phyloP scores from a whole-genome alignment of 257 asterid genomes.

The Salvia miltiorrhiza region DNA sequence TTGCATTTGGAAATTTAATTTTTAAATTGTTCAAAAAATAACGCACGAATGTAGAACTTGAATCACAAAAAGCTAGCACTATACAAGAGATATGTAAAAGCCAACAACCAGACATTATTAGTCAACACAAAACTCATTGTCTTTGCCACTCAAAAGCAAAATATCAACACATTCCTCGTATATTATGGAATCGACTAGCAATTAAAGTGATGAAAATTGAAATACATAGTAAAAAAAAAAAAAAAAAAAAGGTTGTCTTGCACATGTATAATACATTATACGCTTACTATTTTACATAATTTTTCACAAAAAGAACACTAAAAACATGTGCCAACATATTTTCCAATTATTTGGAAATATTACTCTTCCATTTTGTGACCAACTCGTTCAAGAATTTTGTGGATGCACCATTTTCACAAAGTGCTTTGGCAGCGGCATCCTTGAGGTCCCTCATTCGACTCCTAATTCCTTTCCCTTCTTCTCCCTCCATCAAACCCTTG shows the following conservation, averaged over 20 bases:
- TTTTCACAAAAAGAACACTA: not conserved
- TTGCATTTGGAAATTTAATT: too few species aligned
- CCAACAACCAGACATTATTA: not conserved
- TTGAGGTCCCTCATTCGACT: conserved; percentile 50
- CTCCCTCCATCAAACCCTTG: conserved; percentile 61
- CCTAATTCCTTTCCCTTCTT: conserved; percentile 54
- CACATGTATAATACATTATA: not conserved
- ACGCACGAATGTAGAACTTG: not conserved
- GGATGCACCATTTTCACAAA: conserved; percentile 33
- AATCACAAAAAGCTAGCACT: not conserved
- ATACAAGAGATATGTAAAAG: not conserved
- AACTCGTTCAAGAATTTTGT: conserved; percentile 24
- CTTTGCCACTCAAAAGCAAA: not conserved
- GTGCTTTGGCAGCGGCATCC: conserved; percentile 41
- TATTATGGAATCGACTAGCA: not conserved
- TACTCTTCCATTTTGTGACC: conserved; percentile 30
- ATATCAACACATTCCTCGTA: not conserved
- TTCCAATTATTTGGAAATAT: not conserved
- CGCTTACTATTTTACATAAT: not conserved
- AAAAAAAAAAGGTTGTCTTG: not conserved
- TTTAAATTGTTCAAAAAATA: too few species aligned
- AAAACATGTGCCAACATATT: not conserved
- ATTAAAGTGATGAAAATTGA: not conserved
- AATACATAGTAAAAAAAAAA: too few species aligned
- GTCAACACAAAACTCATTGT: not conserved